Evolutionary conservation across 306 rosid genomes (phyloP).

Genomic region (Macrotyloma uniflorum): DNA sequence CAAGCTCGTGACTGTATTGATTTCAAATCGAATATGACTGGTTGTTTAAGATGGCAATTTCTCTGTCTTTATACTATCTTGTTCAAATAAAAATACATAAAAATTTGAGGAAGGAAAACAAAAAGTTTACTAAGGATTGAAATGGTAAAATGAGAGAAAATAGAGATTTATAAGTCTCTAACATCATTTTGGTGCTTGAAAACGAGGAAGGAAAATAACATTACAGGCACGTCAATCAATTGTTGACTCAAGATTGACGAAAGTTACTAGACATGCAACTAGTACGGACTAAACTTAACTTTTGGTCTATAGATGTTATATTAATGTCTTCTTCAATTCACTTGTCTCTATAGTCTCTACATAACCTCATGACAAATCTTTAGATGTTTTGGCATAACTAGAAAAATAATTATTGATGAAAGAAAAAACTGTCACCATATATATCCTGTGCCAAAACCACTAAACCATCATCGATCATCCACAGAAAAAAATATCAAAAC

Average conservation of each 20-base stretch:
- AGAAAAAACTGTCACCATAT: background rate
- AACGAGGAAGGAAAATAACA: background rate
- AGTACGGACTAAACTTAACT: background rate
- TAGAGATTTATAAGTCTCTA: background rate
- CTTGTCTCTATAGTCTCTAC: background rate
- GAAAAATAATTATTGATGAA: background rate
- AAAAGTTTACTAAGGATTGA: background rate
- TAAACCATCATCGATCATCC: background rate
- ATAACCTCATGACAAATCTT: slow-evolving; percentile 23
- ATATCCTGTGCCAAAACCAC: slow-evolving; percentile 8
- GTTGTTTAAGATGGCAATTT: background rate
- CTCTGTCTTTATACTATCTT: background rate
- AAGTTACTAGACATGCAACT: slow-evolving; percentile 3
- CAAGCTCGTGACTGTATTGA: slow-evolving; percentile 38
- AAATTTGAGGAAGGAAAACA: background rate
- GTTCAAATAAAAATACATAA: background rate
- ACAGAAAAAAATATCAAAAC: background rate
- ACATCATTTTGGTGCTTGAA: background rate
- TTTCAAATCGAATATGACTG: slow-evolving; percentile 29
- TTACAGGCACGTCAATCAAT: background rate
- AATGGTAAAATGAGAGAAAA: background rate
- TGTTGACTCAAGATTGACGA: slow-evolving; percentile 12
- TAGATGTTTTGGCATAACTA: slow-evolving; percentile 5
- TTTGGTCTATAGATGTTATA: background rate
- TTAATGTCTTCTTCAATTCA: background rate